A percentile compares a stretch with the other conserved stretches of the same genome.
These are phyloP conservation scores for Lumnitzera racemosa DNA, from an alignment of 345 rosid genomes.

Conservation along the genomic window DNA sequence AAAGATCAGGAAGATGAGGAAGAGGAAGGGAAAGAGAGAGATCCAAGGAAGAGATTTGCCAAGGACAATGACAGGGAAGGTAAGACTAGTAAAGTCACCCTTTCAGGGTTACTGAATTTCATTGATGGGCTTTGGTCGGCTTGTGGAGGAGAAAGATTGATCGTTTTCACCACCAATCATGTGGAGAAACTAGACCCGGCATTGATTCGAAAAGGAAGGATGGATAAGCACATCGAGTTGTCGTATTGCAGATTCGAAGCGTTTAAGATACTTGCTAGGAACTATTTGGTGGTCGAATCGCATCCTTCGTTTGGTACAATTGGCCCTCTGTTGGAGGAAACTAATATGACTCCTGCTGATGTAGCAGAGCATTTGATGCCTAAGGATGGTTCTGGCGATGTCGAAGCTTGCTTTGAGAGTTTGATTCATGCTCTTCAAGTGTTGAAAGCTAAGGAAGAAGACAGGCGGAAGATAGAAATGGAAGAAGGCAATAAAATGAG, in stretches of 20 bases:
- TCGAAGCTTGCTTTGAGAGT: not conserved
- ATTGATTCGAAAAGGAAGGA: conserved; percentile 9
- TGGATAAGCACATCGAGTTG: conserved; percentile 13
- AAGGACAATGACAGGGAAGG: not conserved
- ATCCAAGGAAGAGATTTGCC: not conserved
- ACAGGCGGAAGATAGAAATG: no score
- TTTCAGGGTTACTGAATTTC: conserved; percentile 8
- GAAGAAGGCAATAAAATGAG: no score
- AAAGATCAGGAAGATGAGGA: not conserved
- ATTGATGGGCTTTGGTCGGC: conserved; percentile 10
- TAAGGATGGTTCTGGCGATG: conserved; percentile 1
- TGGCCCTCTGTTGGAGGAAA: conserved; percentile 1
- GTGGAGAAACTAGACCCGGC: conserved; percentile 10
- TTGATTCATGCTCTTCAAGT: no score
- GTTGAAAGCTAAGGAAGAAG: no score
- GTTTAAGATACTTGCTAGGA: conserved; percentile 5
- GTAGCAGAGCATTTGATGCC: conserved; percentile 9
- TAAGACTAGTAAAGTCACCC: not conserved
- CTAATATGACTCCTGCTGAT: conserved; percentile 7
- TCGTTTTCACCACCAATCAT: conserved; percentile 5
- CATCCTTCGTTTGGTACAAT: conserved; percentile 1
- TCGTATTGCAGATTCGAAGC: conserved; percentile 10
- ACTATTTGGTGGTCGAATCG: not conserved
- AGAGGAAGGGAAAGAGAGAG: not conserved
- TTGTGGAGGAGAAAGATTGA: conserved; percentile 2